Evolutionary conservation across 345 rosid species (phyloP), one percentile per base, ranked within the genome.

Genomic region (Brassica carinata): DNA sequence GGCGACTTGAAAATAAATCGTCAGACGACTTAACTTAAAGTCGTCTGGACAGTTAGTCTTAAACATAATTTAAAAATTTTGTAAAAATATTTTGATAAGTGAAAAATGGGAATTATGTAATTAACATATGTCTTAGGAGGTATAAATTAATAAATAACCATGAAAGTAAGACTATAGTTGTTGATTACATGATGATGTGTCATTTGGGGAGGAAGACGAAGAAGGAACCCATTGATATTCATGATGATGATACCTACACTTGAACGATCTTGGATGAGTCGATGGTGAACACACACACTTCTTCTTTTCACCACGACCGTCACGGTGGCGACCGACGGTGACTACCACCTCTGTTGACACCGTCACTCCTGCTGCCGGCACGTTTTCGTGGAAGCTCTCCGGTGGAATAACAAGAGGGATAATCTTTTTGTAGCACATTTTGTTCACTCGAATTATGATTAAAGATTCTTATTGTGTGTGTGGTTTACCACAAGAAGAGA

Each of bases 181-280:
- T 62, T 30, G 63, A 33, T 67, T 34, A 74, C 75, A 80, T 63
- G 51, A 74, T 61, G 58, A 69, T 38, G 51, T 80, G 71, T 74
- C 53, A 75, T 76, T 81, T 75, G 27, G 30, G 33, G 76, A 70
- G 19, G 79, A 72, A 9, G 77, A 64, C 1, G 76, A 67, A n/a
- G 75, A 80, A 53, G 76, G 82, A 82, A 77, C 51, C 97, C 94
- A 91, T 51, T 61, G 85, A 62, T 88, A 90, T 45, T 82, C 86
- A 9, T 76, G 83, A 11, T 79, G 92, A 77, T 94, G 97, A 69
- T 82, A 83, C 88, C 97, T 86, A 85, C 96, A 92, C 83, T 90
- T 79, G 81, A 94, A 92, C 4, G 98, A 94, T 23, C 98, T 90
- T 0, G 94, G 91, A 64, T 94, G 98, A 74, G 18, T 84, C 5